Base-by-base conservation (phyloP, 2,329 filamentous ascomycete species). In the Colletotrichum tamarilloi region DNA sequence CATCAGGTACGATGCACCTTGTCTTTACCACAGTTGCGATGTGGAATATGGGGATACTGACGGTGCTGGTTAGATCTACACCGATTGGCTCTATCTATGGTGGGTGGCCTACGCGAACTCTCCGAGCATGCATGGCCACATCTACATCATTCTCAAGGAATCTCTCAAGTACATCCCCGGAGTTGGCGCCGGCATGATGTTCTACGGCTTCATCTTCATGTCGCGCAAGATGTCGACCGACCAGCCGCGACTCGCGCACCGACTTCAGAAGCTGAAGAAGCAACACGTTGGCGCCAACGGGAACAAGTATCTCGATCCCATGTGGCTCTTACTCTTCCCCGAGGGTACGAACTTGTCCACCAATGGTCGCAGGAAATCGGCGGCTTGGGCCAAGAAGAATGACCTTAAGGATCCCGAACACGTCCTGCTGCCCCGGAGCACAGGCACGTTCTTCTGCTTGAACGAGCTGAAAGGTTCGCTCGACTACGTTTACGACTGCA, bases 51-150 rank as follows among this genome's bases (percentile, higher is more conserved):
- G 38, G 6, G n/a, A 19, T 19, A 30, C 76, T 75, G 64, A 77
- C 75, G 64, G 42, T 9, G 42, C 57, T 1, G 16, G 30, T 28
- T 76, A 89, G 89, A 92, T 97, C 65, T 97, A 97, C 80, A 96
- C 94, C 9, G 94, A 97, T 83, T 97, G 94, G 95, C 84, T 97
- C 9, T 97, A 97, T 80, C 89, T 97, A 8, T 97, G 95, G 95
- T 97, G 95, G 95, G 92, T 95, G 30, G 94, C 92, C n/a, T 97
- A 97, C 78, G 94, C 93, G 30, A 92, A 92, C 79, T 81, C 78
- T 2, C 93, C 93, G 70, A 88, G 89, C 66, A 94, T 95, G 90
- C 93, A 97, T 78, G 95, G 95, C 12, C 93, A 95, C 79, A 88
- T 97, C 78, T 97, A 95, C 85, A 97, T 97, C 80, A 96, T 97